phyloP scores from a whole-genome alignment of 129 eudicot genomes.

The sunflower (Helianthus annuus) region DNA sequence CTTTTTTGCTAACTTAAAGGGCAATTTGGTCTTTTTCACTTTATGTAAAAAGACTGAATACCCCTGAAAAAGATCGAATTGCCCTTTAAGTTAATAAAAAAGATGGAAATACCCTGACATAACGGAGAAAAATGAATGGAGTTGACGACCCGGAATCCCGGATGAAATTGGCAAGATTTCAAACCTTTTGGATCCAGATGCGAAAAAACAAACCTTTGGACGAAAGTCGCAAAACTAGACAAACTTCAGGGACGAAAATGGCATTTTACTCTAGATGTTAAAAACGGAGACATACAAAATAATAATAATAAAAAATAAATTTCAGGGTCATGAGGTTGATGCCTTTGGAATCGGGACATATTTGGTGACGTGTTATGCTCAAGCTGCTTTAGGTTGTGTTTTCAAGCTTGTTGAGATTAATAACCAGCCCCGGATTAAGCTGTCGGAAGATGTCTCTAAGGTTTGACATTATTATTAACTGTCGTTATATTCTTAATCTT shows the following conservation, averaged over 20 bases:
- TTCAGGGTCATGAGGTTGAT: slow-evolving; percentile 94
- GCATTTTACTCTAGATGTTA: too few relatives aligned
- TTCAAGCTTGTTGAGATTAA: slow-evolving; percentile 98
- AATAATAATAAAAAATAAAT: not conserved
- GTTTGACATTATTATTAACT: slow-evolving; percentile 28
- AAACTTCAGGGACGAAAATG: too few relatives aligned
- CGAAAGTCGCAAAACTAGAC: too few relatives aligned
- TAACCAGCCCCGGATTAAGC: slow-evolving; percentile 93
- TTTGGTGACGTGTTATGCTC: slow-evolving; percentile 97
- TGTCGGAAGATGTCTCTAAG: slow-evolving; percentile 97
- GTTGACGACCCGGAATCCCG: too few relatives aligned
- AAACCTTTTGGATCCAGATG: too few relatives aligned
- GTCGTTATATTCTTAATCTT: slow-evolving; percentile 4
- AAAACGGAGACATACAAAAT: not conserved
- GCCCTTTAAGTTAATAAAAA: too few relatives aligned
- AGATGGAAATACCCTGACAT: not conserved
- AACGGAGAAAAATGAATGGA: not conserved
- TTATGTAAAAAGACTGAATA: too few relatives aligned
- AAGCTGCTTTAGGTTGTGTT: slow-evolving; percentile 97
- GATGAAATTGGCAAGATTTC: too few relatives aligned
- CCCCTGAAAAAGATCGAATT: too few relatives aligned
- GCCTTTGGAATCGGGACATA: slow-evolving; percentile 96
- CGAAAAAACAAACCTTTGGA: too few relatives aligned
- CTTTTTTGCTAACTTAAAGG: too few relatives aligned
- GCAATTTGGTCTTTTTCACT: too few relatives aligned